Percentiles rank a stretch among this genome's conserved stretches.
phyloP scores from a whole-genome alignment of 345 rosid genomes.

The Dovyalis caffra region DNA sequence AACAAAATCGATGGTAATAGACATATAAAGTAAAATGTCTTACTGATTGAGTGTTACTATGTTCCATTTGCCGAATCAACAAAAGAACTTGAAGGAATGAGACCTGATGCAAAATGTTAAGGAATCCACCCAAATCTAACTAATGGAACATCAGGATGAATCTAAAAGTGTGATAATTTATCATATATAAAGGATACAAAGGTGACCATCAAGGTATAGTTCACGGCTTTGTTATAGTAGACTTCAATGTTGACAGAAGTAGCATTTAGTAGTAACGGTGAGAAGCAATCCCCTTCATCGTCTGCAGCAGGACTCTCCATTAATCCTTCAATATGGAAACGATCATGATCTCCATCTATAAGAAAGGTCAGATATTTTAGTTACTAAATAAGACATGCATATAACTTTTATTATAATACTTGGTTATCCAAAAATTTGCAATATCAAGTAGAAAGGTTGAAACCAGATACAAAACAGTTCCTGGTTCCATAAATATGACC shows the following conservation, averaged over 20 bases:
- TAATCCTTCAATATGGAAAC: slow-evolving; percentile 77
- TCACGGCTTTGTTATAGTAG: slow-evolving; percentile 97
- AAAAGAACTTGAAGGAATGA: slow-evolving; percentile 95
- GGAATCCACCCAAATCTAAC: slow-evolving; percentile 40
- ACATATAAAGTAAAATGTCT: slow-evolving; percentile 25
- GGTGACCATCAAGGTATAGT: slow-evolving; percentile 96
- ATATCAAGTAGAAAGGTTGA: not conserved
- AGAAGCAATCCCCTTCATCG: slow-evolving; percentile 89
- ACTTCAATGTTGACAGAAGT: slow-evolving; percentile 93
- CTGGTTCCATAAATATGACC: not conserved
- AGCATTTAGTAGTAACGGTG: slow-evolving; percentile 76
- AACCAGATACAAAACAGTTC: not conserved
- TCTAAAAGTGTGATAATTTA: slow-evolving; percentile 1
- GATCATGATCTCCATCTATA: slow-evolving; percentile 72
- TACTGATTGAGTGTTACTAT: slow-evolving; percentile 95
- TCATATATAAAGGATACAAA: slow-evolving; percentile 78
- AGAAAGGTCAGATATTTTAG: slow-evolving; percentile 16
- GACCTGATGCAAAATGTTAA: slow-evolving; percentile 60
- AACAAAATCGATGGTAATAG: not conserved
- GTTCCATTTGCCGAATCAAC: slow-evolving; percentile 96
- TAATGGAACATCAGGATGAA: slow-evolving; percentile 6
- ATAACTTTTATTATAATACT: not conserved
- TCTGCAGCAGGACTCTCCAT: slow-evolving; percentile 96
- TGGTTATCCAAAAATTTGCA: not conserved
- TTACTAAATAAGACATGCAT: not conserved